A percentile compares a stretch with the other conserved stretches of the same genome.
Conservation (phyloP, 1,284 basidiomycete genomes). For the Trametes versicolor region DNA sequence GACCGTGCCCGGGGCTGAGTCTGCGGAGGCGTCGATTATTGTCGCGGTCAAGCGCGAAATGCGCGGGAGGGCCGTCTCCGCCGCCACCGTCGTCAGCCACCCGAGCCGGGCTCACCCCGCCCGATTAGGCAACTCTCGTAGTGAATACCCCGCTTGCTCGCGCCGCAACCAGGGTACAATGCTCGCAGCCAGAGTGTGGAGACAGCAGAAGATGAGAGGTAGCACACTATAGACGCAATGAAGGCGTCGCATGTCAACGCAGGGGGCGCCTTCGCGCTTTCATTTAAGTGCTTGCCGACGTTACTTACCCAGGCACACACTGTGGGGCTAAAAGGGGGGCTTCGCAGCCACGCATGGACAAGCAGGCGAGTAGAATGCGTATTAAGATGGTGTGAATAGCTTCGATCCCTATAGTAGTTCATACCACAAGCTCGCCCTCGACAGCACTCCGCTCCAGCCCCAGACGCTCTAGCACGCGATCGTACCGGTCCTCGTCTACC, state of each 20-base stretch:
- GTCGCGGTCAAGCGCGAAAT: not conserved
- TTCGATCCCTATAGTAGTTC: slow-evolving; percentile 32
- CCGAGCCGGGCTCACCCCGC: slow-evolving; percentile 15
- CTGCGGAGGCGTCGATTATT: slow-evolving; percentile 10
- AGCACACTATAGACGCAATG: not conserved
- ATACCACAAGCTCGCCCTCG: slow-evolving; percentile 87
- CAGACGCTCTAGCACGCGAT: slow-evolving; percentile 75
- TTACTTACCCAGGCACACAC: not conserved
- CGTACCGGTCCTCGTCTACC: slow-evolving; percentile 77
- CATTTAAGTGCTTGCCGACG: not conserved
- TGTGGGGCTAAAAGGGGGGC: not conserved
- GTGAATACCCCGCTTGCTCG: not conserved
- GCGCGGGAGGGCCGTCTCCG: slow-evolving; percentile 8
- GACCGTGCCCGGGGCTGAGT: not conserved
- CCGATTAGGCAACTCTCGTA: slow-evolving; percentile 23
- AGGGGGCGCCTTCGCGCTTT: not conserved
- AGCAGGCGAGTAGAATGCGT: slow-evolving; percentile 7
- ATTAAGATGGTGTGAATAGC: slow-evolving; percentile 24
- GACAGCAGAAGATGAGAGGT: not conserved
- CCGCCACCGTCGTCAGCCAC: slow-evolving; percentile 38
- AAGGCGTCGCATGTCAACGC: not conserved
- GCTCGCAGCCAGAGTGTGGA: slow-evolving; percentile 2
- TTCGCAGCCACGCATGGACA: not conserved
- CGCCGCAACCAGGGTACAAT: not conserved
- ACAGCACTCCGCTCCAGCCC: slow-evolving; percentile 85